Percentiles rank a stretch among this genome's conserved stretches.
phyloP scores from a whole-genome alignment of 1,284 basidiomycete species.

The Tilletia caries region DNA sequence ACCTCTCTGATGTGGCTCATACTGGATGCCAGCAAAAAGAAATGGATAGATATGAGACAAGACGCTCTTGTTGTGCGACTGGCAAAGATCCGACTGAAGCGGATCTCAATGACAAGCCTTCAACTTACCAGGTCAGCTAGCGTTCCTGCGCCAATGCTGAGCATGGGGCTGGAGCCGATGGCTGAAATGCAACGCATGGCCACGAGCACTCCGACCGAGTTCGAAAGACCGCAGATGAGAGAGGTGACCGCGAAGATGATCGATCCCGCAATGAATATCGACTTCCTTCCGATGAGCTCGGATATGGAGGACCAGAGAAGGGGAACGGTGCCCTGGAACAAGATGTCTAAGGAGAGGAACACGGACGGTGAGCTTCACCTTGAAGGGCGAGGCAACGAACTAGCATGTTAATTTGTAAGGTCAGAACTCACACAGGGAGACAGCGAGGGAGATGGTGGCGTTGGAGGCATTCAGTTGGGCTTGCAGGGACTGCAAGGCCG shows the following conservation, averaged over 20 bases:
- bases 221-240: background rate
- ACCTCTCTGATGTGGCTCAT: constrained; percentile 20
- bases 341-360: constrained; percentile 58
- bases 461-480: constrained; percentile 63
- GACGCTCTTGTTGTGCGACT: no score
- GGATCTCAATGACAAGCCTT: background rate
- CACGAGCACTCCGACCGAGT: constrained; percentile 19
- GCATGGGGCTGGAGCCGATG: constrained; percentile 17
- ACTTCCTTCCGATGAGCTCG: constrained; percentile 63
- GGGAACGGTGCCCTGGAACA: constrained; percentile 70
- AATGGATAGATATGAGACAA: background rate
- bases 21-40: background rate
- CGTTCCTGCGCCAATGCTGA: constrained; percentile 22
- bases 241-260: constrained; percentile 19
- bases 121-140: constrained; percentile 20
- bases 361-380: background rate
- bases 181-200: constrained; percentile 19
- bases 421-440: constrained; percentile 54
- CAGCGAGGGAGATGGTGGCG: constrained; percentile 54
- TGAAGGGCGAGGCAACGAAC: background rate
- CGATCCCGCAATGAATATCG: constrained; percentile 18
- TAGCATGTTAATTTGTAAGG: background rate
- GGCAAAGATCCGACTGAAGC: no score
- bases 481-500: constrained; percentile 68
- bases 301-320: constrained; percentile 69